A percentile compares a stretch with the other conserved stretches of the same genome.
phyloP scores from a whole-genome alignment of 192 early-diverging fungal species.

The Backusella tuberculispora region DNA sequence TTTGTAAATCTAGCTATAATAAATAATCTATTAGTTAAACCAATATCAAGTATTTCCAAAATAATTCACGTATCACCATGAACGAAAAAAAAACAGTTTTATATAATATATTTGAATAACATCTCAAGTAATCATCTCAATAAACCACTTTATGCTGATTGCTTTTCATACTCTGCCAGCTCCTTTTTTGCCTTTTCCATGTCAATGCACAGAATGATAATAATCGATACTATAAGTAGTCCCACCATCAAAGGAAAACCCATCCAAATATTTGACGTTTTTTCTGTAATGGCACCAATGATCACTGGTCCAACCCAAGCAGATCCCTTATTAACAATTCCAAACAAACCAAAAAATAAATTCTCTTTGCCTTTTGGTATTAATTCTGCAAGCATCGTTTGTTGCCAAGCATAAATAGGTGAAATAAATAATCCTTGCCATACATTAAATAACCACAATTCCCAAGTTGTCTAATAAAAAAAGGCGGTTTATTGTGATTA shows the following conservation, averaged over 20 bases:
- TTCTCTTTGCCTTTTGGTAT: slow-evolving; percentile 45
- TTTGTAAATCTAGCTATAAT: too few species aligned
- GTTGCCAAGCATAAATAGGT: slow-evolving; percentile 49
- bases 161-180: slow-evolving; percentile 9
- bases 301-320: slow-evolving; percentile 44
- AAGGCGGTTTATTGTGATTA: too few species aligned
- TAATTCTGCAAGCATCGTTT: slow-evolving; percentile 47
- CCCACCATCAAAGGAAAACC: slow-evolving; percentile 24
- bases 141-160: not conserved
- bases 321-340: slow-evolving; percentile 42
- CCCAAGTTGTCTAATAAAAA: slow-evolving; percentile 37
- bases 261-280: slow-evolving; percentile 30
- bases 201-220: slow-evolving; percentile 25
- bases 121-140: too few species aligned
- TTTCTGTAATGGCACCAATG: slow-evolving; percentile 36
- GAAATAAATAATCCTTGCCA: slow-evolving; percentile 70
- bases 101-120: too few species aligned
- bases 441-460: slow-evolving; percentile 62
- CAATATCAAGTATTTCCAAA: too few species aligned
- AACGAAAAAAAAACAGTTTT: too few species aligned
- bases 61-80: too few species aligned
- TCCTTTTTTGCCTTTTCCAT: slow-evolving; percentile 29
- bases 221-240: slow-evolving; percentile 9
- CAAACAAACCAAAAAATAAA: slow-evolving; percentile 51
- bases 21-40: too few species aligned